Base-by-base conservation (phyloP, 2,329 filamentous ascomycete genomes). In the Aspergillus puulaauensis region DNA sequence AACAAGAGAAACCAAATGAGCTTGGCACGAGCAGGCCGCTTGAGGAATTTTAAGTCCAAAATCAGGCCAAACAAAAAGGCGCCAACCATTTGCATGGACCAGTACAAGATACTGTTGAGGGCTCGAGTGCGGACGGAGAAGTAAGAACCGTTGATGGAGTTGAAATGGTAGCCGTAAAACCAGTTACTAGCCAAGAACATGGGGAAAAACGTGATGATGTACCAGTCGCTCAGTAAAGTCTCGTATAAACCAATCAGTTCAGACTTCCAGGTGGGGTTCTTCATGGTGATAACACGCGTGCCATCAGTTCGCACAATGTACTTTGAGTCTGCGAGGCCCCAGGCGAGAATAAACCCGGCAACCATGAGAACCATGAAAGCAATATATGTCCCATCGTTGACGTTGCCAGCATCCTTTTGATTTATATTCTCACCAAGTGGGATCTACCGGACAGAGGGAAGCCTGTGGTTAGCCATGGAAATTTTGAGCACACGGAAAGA, bases 331-430 rank as follows among this genome's bases (percentile, higher is more conserved):
- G 86, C 86, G 4, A 96, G 82, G 41, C 82, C 79, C 68, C 90
- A 85, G 31, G 89, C 84, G 2, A 96, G 79, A 14, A 85, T 65
- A 60, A 90, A 90, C 46, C 91, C 91, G 46, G 83, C 64, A 53
- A 89, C 80, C 79, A 92, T 95, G 65, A 96, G 84, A n/a, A 95
- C 82, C 62, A 96, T 86, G 78, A 96, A 95, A 41, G 87, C 91
- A 56, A 93, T 86, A 68, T 96, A 96, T n/a, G 91, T 96, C 54
- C 90, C 91, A 66, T 93, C 88, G 47, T 75, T 77, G 46, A 81
- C 79, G 14, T 61, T 65, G 31, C 75, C 76, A 23, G 68, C 70
- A 6, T 63, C 70, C 12, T 12, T 45, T 46, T 68, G 72, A 57
- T 80, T 75, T 55, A 80, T 67, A 47, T 80, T 81, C 60, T 80